Evolutionary conservation across 2,329 filamentous ascomycete genomes (phyloP), one percentile per base, ranked within the genome.

Genomic region (Diaporthe citriasiana): DNA sequence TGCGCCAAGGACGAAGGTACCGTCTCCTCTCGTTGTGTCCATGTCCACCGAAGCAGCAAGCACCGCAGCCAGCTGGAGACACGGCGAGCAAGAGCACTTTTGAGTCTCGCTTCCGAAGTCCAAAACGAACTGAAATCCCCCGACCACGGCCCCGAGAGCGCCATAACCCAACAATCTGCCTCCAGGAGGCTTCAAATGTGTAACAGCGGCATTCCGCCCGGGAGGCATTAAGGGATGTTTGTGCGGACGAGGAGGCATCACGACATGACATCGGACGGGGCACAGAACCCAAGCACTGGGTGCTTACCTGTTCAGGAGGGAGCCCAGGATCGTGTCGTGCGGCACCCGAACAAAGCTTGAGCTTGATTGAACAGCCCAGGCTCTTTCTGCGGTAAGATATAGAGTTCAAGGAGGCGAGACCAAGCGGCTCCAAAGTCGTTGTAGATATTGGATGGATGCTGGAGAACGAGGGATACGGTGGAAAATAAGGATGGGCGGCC

Each of bases 391-490:
- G 13, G n/a, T 17, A 38, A 27, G 45, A 27, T 66, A 38, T 66
- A 66, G 45, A 66, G 63, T 66, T 66, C 63, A 66, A 51, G 63
- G 63, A 33, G 45, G 13, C 30, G 63, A 51, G 45, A 38, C 45
- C 63, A 66, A 66, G 63, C 33, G 45, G 63, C 63, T 51, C 63
- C 63, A 66, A 66, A 27, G 63, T 66, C 45, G 63, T 66, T 51
- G 63, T 66, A 66, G 63, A 51, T 66, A 38, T 66, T 27, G 63
- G 63, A 66, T 40, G 45, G 45, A 19, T 38, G 63, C 45, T 51
- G 63, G 47, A 66, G 45, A 40, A 50, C 45, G 13, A 50, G 40
- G 25, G 63, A 40, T 30, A 33, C 25, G 59, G 59, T 27, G 12
- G 6, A 27, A 38, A 38, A 22, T 22, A 27, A 51, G 33, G 63